Conservation (phyloP, 1,284 basidiomycete species). For the Phenoliferia sp. region DNA sequence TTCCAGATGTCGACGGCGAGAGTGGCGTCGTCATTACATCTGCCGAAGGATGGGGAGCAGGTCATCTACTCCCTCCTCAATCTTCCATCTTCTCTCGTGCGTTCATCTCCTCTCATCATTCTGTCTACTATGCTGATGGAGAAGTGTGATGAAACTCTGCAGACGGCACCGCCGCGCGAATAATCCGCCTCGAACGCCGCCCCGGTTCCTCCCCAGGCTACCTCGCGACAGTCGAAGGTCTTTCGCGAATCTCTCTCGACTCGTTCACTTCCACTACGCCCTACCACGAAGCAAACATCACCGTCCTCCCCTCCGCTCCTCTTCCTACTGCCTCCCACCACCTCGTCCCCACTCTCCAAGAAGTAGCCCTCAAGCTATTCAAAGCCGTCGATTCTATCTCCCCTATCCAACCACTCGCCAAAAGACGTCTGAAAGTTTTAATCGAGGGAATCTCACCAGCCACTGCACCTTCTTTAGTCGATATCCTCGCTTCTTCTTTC, state of each 20-base stretch:
- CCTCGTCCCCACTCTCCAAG: constrained; percentile 11
- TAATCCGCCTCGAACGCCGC: constrained; percentile 32
- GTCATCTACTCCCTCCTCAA: constrained; percentile 2
- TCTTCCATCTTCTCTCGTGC: constrained; percentile 22
- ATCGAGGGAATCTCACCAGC: constrained; percentile 8
- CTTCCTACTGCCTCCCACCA: constrained; percentile 5
- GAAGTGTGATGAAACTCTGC: too few species aligned
- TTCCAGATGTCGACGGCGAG: neutral
- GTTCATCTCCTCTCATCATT: neutral
- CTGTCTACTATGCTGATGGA: neutral
- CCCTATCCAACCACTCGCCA: constrained; percentile 9
- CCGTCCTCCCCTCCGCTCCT: neutral
- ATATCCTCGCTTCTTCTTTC: constrained; percentile 19
- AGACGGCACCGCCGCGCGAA: constrained; percentile 29
- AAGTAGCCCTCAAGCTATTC: constrained; percentile 7
- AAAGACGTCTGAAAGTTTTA: constrained; percentile 13
- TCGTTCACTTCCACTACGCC: neutral
- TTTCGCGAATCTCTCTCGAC: constrained; percentile 27
- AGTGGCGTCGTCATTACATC: neutral
- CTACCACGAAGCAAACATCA: constrained; percentile 10
- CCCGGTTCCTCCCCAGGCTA: constrained; percentile 18
- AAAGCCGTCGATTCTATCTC: constrained; percentile 7
- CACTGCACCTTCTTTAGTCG: constrained; percentile 14
- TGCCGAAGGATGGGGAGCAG: neutral
- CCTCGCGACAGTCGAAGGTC: constrained; percentile 30